Conservation (phyloP, 805 yeast genomes). For the Candida tammaniensis region DNA sequence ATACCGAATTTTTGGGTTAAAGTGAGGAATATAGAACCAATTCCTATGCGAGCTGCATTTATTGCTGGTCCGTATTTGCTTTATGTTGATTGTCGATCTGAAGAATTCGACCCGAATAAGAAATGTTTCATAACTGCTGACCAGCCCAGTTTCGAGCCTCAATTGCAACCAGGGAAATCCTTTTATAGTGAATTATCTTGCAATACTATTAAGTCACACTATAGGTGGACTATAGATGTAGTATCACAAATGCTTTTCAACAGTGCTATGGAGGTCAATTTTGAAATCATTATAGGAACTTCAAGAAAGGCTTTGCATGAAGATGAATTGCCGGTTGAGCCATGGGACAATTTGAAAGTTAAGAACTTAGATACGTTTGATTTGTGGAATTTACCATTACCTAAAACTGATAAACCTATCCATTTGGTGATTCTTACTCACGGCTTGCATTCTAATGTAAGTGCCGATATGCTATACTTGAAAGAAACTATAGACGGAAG, state of each 20-base stretch:
- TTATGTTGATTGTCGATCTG: conserved; percentile 77
- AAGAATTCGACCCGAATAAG: conserved; percentile 54
- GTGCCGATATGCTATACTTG: conserved; percentile 85
- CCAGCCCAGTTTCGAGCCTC: conserved; percentile 74
- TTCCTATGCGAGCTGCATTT: conserved; percentile 77
- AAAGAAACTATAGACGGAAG: conserved; percentile 70
- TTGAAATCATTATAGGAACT: conserved; percentile 55
- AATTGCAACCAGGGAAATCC: conserved; percentile 65
- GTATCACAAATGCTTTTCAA: conserved; percentile 77
- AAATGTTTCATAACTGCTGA: conserved; percentile 67
- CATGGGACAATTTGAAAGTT: conserved; percentile 9
- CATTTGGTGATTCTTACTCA: conserved; percentile 88
- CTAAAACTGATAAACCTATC: conserved; percentile 49
- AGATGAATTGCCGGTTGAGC: conserved; percentile 18
- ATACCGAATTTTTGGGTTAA: conserved; percentile 43
- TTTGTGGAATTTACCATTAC: conserved; percentile 71
- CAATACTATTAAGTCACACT: conserved; percentile 56
- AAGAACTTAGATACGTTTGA: conserved; percentile 58
- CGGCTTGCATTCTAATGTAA: conserved; percentile 86
- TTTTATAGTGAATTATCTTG: conserved; percentile 59
- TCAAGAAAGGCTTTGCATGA: conserved; percentile 37
- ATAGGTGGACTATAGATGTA: conserved; percentile 79
- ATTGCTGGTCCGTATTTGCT: conserved; percentile 86
- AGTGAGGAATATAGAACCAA: conserved; percentile 68
- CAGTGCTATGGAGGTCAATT: conserved; percentile 63